Evolutionary conservation across 805 yeast genomes (phyloP), one percentile per base, ranked within the genome.

Genomic region (Ogataea sp.): DNA sequence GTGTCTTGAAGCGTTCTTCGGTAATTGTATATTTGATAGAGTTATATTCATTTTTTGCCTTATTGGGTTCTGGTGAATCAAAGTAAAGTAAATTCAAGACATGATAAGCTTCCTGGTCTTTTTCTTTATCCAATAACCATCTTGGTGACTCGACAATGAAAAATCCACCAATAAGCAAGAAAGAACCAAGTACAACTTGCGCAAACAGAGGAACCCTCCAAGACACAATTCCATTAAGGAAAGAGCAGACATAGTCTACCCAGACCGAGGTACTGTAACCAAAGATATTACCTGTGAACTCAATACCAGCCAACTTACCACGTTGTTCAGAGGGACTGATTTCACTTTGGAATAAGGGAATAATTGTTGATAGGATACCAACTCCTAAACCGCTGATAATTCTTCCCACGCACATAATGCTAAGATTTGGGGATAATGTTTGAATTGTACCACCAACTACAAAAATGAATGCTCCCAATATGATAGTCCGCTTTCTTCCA

Each of bases 341-440:
- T 55, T 87, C 96, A 37, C 89, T 78, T 56, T 86, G 95, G 59
- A 85, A 87, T 37, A 85, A 79, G 1, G 95, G 95, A 10, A 87
- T 89, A 45, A 87, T 81, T 7, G 94, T 80, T 20, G 89, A 79
- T 34, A 87, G 64, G 39, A 87, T 64, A 3, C 96, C 96, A 20
- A 87, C 89, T 2, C 95, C 95, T n/a, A 86, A 48, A 15, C 96
- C 96, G 30, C 85, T 71, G 34, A 86, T 70, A 24, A 84, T 74
- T 49, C 96, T 66, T 2, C 95, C 95, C 13, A 77, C 50, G n/a
- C 81, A 76, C 64, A 87, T 70, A 32, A 73, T 51, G 47, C 64
- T 56, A 52, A 84, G 67, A 44, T 65, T 67, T 11, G 62, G 58
- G 3, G 89, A 70, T 45, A 76, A 68, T 2, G 86, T 70, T 60